Evolutionary conservation across 2,329 filamentous ascomycete genomes (phyloP).

Genomic region (Colletotrichum godetiae): DNA sequence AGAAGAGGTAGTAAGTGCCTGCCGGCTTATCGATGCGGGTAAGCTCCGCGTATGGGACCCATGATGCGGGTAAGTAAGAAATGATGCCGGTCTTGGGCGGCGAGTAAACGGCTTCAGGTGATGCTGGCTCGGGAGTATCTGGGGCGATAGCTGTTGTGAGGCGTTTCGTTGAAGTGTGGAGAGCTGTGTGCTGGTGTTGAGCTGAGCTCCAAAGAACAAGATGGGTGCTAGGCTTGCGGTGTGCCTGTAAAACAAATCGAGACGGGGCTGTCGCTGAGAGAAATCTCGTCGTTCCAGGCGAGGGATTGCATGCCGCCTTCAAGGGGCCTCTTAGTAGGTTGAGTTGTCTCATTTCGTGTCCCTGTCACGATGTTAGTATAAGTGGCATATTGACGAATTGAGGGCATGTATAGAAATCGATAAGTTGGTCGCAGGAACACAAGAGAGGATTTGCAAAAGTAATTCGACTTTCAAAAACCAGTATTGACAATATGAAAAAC

Average conservation of each 20-base stretch:
- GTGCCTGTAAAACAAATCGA: background rate
- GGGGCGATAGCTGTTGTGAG: constrained; percentile 20
- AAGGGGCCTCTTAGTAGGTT: constrained; percentile 18
- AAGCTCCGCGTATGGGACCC: constrained; percentile 85
- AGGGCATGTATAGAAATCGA: background rate
- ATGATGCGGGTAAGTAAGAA: constrained; percentile 74
- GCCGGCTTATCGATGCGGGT: constrained; percentile 84
- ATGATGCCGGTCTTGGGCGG: constrained; percentile 79
- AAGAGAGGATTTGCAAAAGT: background rate
- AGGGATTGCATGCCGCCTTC: background rate
- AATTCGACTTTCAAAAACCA: background rate
- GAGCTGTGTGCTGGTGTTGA: constrained; percentile 2
- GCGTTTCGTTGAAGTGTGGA: constrained; percentile 30
- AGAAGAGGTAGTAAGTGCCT: constrained; percentile 87
- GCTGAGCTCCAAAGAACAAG: background rate
- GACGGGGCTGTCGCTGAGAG: background rate
- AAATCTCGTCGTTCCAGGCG: background rate
- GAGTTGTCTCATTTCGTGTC: constrained; percentile 21
- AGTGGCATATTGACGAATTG: background rate
- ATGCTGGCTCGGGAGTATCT: constrained; percentile 35
- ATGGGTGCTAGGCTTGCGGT: constrained; percentile 8
- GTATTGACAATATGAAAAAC: background rate
- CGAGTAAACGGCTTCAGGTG: constrained; percentile 59
- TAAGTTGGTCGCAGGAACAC: too few relatives aligned
- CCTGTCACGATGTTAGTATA: background rate